Base-by-base conservation (phyloP, 2,329 filamentous ascomycete species). In the Phaeosphaeria sp. region DNA sequence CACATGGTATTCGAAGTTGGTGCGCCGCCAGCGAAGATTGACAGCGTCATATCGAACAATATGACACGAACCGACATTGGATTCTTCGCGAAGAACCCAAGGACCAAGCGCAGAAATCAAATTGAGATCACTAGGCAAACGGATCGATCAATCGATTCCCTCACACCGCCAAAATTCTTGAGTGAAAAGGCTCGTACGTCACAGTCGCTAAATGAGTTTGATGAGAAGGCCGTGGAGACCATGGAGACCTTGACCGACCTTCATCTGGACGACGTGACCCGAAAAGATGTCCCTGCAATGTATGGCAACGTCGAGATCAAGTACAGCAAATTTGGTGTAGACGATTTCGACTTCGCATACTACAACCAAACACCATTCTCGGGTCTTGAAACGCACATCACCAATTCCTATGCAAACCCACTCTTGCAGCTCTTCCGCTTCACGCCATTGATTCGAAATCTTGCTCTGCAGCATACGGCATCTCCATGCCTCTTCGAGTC, bases 261-360 rank as follows among this genome's bases (percentile, higher is more conserved):
- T 54, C 88, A 90, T 53, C 81, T 94, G 3, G 89, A 91, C 60
- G 84, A 83, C 42, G 89, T 90, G 63, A 86, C 90, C 55, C 91
- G 92, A 63, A 87, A 90, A 42, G 93, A 97, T 55, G 90, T 95
- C 4, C 91, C 94, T 21, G 86, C 91, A 8, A 92, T 95, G 81
- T 99, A 99, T 76, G 89, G 91, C 63, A 93, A 93, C 69, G 91
- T 97, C 11, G 94, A 98, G 76, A 99, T 99, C 80, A 97, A 97
- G 75, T 99, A 98, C 81, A 97, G 94, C 83, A 96, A 93, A 74
- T 99, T 97, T 77, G 95, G 95, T 20, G 93, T 99, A n/a, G 94
- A 98, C 71, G 96, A 99, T 77, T 99, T 99, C 75, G 95, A 99
- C 77, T 99, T 99, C 78, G 90, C 91, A 88, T 92, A 92, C 76